phyloP scores from a whole-genome alignment of 805 yeast genomes.

The Saturnispora mendoncae region DNA sequence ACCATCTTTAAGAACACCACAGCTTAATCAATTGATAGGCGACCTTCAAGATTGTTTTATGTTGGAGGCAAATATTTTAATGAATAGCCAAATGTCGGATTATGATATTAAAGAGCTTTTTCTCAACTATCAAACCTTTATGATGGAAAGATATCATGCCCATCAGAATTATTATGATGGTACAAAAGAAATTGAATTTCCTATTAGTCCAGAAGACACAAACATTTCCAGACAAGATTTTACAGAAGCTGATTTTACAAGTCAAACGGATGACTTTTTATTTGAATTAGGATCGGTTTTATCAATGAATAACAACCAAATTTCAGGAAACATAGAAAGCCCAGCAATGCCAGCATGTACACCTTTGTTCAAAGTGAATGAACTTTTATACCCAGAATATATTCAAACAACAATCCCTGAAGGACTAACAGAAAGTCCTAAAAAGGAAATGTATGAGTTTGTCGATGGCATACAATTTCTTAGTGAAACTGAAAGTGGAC shows the following conservation, averaged over 20 bases:
- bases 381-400: background rate
- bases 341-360: too few relatives aligned
- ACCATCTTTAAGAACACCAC: background rate
- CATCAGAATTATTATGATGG: slow-evolving; percentile 1
- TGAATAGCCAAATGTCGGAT: slow-evolving; percentile 5
- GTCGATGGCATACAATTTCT: background rate
- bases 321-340: too few relatives aligned
- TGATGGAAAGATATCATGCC: background rate
- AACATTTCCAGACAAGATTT: background rate
- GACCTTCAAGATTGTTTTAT: slow-evolving; percentile 9
- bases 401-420: background rate
- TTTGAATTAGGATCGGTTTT: slow-evolving; percentile 6
- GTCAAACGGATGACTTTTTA: slow-evolving; percentile 1
- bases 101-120: slow-evolving; percentile 7
- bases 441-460: background rate
- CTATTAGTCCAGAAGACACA: slow-evolving; percentile 1
- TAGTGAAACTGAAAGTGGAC: too few relatives aligned
- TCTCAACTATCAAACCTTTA: slow-evolving; percentile 6
- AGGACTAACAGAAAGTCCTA: background rate
- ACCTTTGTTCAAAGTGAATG: background rate
- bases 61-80: slow-evolving; percentile 8
- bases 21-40: background rate
- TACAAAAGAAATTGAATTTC: background rate
- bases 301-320: background rate
- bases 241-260: background rate